Percentiles rank a stretch among this genome's conserved stretches.
Conservation (phyloP, 2,329 filamentous ascomycete genomes). For the Trichophyton rubrum region DNA sequence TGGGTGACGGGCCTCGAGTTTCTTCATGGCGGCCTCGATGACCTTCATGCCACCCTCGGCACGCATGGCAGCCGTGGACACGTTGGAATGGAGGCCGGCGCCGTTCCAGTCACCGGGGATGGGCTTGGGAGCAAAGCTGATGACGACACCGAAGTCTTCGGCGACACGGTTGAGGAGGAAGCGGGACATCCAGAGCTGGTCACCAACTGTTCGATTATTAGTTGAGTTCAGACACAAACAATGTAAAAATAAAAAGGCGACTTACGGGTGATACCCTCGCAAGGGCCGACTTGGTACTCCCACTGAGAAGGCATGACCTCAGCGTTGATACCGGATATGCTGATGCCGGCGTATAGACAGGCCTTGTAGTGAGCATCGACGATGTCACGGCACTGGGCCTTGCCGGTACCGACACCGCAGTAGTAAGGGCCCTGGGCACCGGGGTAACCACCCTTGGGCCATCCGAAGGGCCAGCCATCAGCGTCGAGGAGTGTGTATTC, state of each 20-base stretch:
- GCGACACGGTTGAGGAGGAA: conserved; percentile 84
- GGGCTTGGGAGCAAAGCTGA: conserved; percentile 91
- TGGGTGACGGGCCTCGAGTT: conserved; percentile 61
- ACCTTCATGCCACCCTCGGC: conserved; percentile 86
- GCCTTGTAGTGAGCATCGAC: conserved; percentile 91
- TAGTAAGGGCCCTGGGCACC: conserved; percentile 92
- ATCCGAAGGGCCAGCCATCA: conserved; percentile 81
- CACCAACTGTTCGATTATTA: conserved; percentile 52
- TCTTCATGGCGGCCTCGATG: conserved; percentile 79
- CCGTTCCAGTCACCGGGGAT: conserved; percentile 96
- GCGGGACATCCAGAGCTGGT: conserved; percentile 88
- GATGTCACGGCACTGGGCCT: conserved; percentile 95
- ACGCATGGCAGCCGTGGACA: conserved; percentile 81
- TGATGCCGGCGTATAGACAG: conserved; percentile 75
- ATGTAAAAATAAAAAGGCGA: neutral
- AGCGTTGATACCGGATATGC: conserved; percentile 96
- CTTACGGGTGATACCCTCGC: conserved; percentile 68
- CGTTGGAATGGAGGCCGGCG: conserved; percentile 85
- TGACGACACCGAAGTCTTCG: conserved; percentile 92
- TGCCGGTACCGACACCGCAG: conserved; percentile 94
- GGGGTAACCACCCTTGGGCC: conserved; percentile 77
- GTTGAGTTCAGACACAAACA: too few species aligned
- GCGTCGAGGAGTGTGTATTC: conserved; percentile 90
- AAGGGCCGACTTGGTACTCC: conserved; percentile 96
- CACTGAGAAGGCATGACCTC: conserved; percentile 98